These are phyloP conservation scores for Byssothecium circinans DNA, from an alignment of 2,329 filamentous ascomycete species.

Conservation along the genomic window DNA sequence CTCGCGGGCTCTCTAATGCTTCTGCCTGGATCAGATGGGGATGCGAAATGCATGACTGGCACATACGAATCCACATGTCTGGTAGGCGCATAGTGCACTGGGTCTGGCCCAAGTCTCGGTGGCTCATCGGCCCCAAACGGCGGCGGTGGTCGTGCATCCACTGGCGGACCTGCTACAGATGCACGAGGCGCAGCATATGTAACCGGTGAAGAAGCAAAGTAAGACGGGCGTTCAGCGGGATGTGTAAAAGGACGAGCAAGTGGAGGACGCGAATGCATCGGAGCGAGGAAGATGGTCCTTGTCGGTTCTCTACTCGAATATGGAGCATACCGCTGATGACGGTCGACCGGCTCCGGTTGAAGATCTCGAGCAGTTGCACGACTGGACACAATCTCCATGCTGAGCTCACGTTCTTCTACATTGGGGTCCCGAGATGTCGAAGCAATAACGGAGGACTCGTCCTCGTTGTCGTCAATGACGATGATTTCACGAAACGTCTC, in stretches of 20 bases:
- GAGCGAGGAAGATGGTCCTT: conserved; percentile 30
- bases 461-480: conserved; percentile 61
- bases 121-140: conserved; percentile 4
- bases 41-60: background rate
- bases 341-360: conserved; percentile 26
- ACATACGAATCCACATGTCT: conserved; percentile 24
- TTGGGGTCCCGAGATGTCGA: conserved; percentile 9
- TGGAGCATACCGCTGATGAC: conserved; percentile 14
- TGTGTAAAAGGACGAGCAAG: conserved; percentile 6
- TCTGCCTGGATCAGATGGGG: conserved; percentile 20
- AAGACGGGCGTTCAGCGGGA: background rate
- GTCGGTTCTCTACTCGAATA: conserved; percentile 20
- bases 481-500: conserved; percentile 67
- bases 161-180: conserved; percentile 8
- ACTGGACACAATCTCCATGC: conserved; percentile 37
- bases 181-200: conserved; percentile 9
- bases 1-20: conserved; percentile 15
- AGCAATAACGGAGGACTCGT: conserved; percentile 25
- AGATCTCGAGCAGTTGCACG: conserved; percentile 37
- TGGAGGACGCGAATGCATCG: no score
- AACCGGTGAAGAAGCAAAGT: conserved; percentile 11
- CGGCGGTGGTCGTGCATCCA: background rate
- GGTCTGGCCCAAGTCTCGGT: conserved; percentile 6
- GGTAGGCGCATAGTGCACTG: conserved; percentile 11
- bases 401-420: conserved; percentile 31